Conservation (phyloP, 2,329 filamentous ascomycete species). For the Pseudocercospora pini-densiflorae region DNA sequence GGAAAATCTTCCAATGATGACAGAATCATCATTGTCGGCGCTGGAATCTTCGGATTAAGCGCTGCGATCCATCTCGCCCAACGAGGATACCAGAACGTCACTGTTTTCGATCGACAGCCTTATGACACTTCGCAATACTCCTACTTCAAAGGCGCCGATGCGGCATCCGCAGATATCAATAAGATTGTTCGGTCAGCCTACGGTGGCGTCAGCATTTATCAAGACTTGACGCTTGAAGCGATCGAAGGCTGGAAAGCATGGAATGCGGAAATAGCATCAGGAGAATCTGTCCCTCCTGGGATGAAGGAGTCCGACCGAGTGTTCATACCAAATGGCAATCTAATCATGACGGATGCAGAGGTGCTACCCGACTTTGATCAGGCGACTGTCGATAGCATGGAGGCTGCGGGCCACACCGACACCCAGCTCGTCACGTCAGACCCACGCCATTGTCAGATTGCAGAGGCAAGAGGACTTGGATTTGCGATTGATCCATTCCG, state of each 20-base stretch:
- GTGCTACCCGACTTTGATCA: constrained; percentile 12
- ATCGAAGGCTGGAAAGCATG: constrained; percentile 40
- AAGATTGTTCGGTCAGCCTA: constrained; percentile 31
- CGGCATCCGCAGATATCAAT: constrained; percentile 28
- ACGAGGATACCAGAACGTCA: not conserved
- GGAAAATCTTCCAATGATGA: not conserved
- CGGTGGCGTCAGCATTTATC: constrained; percentile 26
- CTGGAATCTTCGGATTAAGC: not conserved
- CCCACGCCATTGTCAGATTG: constrained; percentile 8
- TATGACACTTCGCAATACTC: constrained; percentile 22
- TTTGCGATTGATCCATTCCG: constrained; percentile 20
- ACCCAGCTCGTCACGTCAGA: constrained; percentile 15
- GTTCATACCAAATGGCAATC: constrained; percentile 6
- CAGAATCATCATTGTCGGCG: not conserved
- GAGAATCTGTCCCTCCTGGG: constrained; percentile 8
- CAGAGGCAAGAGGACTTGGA: constrained; percentile 11
- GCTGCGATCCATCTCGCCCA: not conserved
- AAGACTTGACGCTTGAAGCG: constrained; percentile 25
- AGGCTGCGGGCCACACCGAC: constrained; percentile 12
- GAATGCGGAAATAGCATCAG: constrained; percentile 26
- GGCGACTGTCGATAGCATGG: constrained; percentile 17
- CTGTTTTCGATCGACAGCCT: not conserved
- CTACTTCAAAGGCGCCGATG: constrained; percentile 24
- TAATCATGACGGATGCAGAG: constrained; percentile 9
- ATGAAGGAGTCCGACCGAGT: constrained; percentile 1